Base-by-base conservation (phyloP, 352 stramenopile species). In the Pythium phragmitis region DNA sequence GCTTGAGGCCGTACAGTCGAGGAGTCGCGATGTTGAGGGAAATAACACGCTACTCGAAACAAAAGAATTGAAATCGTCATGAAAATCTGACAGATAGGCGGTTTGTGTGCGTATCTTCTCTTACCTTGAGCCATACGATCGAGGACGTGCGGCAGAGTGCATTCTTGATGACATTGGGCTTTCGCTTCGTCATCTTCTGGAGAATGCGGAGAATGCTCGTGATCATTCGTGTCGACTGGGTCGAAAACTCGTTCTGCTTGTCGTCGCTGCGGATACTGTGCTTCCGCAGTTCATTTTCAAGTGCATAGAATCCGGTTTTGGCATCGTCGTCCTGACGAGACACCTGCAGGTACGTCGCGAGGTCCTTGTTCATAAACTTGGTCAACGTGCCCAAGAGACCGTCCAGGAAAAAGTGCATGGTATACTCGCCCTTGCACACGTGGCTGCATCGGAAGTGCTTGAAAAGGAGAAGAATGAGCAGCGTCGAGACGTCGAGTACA, bases 291-390 rank as follows among this genome's bases (percentile, higher is more conserved):
- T 89, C 80, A 41, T 79, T 77, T 53, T 90, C 79, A 21, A 90
- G 75, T 13, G 70, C 69, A 50, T 79, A 77, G 19, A 92, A 88
- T 13, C 85, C 82, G 9, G 66, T 74, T 21, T 81, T 81, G 0
- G 48, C 26, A 33, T 89, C 78, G 36, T 89, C 76, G 0, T 88
- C 78, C 62, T 88, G 77, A 0, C 79, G 73, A 19, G 79, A 75
- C 43, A 91, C 81, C 58, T 94, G 85, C 28, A 94, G 68, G 58
- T 92, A 94, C 37, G 82, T 90, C 13, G 71, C 69, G 59, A 91
- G 70, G 72, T 94, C 85, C 63, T 91, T 90, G 66, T 94, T 94
- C 81, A 94, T 90, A 60, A 92, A 94, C 62, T 94, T 94, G 56
- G 82, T 94, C 39, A 91, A 34, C 12, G 85, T 91, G 48, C 70